These are phyloP conservation scores for Penicillium longicatenatum DNA, from an alignment of 495 filamentous ascomycete genomes.

Conservation along the genomic window DNA sequence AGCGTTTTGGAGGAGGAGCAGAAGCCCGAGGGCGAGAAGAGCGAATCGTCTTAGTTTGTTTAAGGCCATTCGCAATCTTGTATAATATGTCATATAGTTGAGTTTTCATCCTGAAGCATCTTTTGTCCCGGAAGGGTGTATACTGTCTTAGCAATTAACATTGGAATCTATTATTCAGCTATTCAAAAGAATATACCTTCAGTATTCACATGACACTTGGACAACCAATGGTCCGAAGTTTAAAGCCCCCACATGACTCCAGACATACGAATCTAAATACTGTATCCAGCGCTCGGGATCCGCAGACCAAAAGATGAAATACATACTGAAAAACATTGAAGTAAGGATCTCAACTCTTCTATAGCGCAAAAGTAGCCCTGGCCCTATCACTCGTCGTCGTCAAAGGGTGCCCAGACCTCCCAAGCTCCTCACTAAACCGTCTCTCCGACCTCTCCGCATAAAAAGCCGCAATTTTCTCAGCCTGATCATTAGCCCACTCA, in stretches of 20 bases:
- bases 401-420: no score
- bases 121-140: constrained; percentile 24
- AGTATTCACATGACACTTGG: no score
- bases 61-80: constrained; percentile 30
- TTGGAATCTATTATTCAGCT: not conserved
- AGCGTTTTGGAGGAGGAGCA: constrained; percentile 75
- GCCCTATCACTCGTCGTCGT: no score
- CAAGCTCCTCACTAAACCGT: no score
- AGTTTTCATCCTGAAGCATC: constrained; percentile 20
- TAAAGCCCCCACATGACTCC: not conserved
- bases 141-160: constrained; percentile 21
- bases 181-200: no score
- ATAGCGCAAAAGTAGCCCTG: no score
- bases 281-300: no score
- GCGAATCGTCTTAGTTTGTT: constrained; percentile 34
- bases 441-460: not conserved
- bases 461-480: not conserved
- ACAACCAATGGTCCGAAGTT: not conserved
- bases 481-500: not conserved
- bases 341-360: no score
- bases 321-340: no score
- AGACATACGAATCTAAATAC: no score
- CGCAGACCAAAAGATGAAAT: no score
- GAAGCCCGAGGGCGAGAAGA: constrained; percentile 43
- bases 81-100: constrained; percentile 40